Evolutionary conservation across 306 rosid species (phyloP).

Genomic region (Chamaecrista fasciculata): DNA sequence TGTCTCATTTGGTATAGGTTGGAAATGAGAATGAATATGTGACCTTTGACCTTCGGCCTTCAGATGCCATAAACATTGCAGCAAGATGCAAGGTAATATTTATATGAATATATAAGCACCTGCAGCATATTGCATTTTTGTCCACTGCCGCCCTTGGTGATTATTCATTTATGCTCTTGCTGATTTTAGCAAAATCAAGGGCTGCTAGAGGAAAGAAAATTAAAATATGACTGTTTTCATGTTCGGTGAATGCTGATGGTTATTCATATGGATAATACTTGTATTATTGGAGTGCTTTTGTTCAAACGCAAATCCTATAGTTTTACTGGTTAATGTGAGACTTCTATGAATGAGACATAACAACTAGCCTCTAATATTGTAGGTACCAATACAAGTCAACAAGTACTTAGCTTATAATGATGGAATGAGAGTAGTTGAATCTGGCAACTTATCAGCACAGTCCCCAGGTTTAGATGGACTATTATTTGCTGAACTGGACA

Average conservation of each 20-base stretch:
- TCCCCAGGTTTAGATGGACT: constrained; percentile 65
- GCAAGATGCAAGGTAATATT: constrained; percentile 72
- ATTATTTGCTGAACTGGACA: constrained; percentile 66
- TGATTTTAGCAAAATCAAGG: not conserved
- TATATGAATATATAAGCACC: not conserved
- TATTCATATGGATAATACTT: constrained; percentile 8
- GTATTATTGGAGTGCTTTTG: not conserved
- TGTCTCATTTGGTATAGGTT: constrained; percentile 40
- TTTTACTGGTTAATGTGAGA: not conserved
- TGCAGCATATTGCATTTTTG: not conserved
- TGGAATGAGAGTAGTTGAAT: constrained; percentile 76
- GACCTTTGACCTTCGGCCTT: constrained; percentile 82
- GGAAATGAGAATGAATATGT: constrained; percentile 59
- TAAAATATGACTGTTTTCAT: not conserved
- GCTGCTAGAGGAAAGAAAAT: not conserved
- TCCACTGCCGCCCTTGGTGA: not conserved
- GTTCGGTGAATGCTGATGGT: constrained; percentile 2
- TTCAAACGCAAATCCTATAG: not conserved
- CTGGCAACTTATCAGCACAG: constrained; percentile 59
- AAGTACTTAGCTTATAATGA: constrained; percentile 76
- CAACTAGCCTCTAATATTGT: not conserved
- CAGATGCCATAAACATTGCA: constrained; percentile 88
- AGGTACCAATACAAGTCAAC: constrained; percentile 89
- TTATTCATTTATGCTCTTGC: not conserved
- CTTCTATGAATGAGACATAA: not conserved